phyloP scores from a whole-genome alignment of 257 asterid species.

The Fraxinus pennsylvanica region DNA sequence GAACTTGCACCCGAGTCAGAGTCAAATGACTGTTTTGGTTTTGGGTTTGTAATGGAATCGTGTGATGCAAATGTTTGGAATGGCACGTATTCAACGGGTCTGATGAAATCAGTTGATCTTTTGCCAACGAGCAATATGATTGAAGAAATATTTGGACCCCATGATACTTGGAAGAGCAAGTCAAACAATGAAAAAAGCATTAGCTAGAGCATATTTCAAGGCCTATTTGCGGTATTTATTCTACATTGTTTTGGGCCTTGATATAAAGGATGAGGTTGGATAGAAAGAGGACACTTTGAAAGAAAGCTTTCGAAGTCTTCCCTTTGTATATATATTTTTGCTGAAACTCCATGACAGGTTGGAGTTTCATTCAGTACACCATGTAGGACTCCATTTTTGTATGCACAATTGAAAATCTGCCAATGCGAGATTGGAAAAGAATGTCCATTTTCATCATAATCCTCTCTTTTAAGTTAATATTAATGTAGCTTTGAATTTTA shows the following conservation, averaged over 20 bases:
- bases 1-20: neutral
- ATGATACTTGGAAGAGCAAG: slow-evolving; percentile 23
- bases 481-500: too few species aligned
- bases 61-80: slow-evolving; percentile 32
- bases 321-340: neutral
- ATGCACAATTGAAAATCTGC: neutral
- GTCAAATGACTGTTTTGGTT: slow-evolving; percentile 17
- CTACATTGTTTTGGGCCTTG: neutral
- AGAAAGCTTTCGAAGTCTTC: neutral
- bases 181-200: neutral
- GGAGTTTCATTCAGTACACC: neutral
- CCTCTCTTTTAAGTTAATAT: too few species aligned
- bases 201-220: neutral
- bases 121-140: slow-evolving; percentile 43
- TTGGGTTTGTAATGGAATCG: slow-evolving; percentile 21
- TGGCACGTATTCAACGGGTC: slow-evolving; percentile 21
- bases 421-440: too few species aligned
- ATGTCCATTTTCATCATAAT: too few species aligned
- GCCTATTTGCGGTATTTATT: neutral
- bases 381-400: neutral
- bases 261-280: neutral
- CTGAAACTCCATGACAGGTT: neutral
- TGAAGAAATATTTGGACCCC: slow-evolving; percentile 43
- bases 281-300: neutral
- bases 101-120: slow-evolving; percentile 24